phyloP scores from a whole-genome alignment of 1,284 basidiomycete species.

The Neotropicomus parvogracilis region DNA sequence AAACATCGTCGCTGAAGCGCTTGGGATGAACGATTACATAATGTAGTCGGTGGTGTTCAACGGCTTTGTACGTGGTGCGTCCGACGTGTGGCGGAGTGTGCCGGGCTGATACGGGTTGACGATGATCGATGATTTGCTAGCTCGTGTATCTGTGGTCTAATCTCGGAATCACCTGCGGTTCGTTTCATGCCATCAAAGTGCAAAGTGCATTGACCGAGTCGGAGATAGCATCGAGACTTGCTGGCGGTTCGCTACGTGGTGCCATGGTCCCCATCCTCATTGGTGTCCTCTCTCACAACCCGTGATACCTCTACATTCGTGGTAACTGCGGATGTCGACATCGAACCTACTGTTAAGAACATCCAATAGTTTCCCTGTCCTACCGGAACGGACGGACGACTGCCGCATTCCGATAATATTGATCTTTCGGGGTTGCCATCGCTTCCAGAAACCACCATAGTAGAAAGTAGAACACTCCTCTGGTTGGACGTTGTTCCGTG shows the following conservation, averaged over 20 bases:
- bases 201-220: too few relatives aligned
- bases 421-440: constrained; percentile 14
- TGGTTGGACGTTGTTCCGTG: constrained; percentile 79
- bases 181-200: too few relatives aligned
- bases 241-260: constrained; percentile 45
- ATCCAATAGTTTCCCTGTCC: constrained; percentile 6
- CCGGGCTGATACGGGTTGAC: too few relatives aligned
- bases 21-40: too few relatives aligned
- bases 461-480: constrained; percentile 61
- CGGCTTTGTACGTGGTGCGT: too few relatives aligned
- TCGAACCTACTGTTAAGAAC: constrained; percentile 19
- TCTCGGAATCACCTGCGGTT: too few relatives aligned
- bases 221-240: too few relatives aligned
- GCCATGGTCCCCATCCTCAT: constrained; percentile 48
- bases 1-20: constrained; percentile 21
- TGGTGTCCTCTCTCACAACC: constrained; percentile 42
- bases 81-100: too few relatives aligned
- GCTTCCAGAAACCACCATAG: constrained; percentile 52
- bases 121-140: too few relatives aligned
- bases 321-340: constrained; percentile 32
- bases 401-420: neutral
- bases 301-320: constrained; percentile 36
- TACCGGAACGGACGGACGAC: neutral
- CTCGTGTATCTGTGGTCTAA: too few relatives aligned
- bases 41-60: too few relatives aligned